Evolutionary conservation across 2,329 filamentous ascomycete species (phyloP).

Genomic region (Botrytis tulipae): DNA sequence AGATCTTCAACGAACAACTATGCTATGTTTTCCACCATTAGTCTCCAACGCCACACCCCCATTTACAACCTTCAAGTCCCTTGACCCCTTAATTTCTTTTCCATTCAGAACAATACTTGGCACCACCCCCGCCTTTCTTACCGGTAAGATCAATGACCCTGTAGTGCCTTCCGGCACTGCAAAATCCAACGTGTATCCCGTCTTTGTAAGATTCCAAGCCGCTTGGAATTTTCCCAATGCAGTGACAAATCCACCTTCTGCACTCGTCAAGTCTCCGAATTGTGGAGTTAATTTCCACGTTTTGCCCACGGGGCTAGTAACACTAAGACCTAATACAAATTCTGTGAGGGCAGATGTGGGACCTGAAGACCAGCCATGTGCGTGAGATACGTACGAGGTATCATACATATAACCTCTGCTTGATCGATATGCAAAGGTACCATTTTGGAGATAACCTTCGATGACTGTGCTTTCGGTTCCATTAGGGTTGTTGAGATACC

Average conservation of each 20-base stretch:
- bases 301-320: slow-evolving; percentile 40
- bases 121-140: neutral
- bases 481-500: slow-evolving; percentile 56
- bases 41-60: slow-evolving; percentile 2
- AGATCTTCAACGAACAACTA: slow-evolving; percentile 11
- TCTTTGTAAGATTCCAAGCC: slow-evolving; percentile 30
- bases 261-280: slow-evolving; percentile 42
- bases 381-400: slow-evolving; percentile 45
- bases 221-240: slow-evolving; percentile 42
- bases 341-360: slow-evolving; percentile 48
- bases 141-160: slow-evolving; percentile 24
- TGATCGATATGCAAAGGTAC: slow-evolving; percentile 55
- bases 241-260: slow-evolving; percentile 44
- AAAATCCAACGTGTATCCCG: slow-evolving; percentile 24
- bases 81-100: neutral
- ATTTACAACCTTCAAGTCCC: neutral
- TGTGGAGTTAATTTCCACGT: slow-evolving; percentile 44
- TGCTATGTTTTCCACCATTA: slow-evolving; percentile 14
- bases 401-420: slow-evolving; percentile 50
- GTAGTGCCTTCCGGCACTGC: slow-evolving; percentile 23
- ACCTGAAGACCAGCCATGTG: slow-evolving; percentile 50
- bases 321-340: slow-evolving; percentile 44
- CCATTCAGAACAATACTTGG: slow-evolving; percentile 26
- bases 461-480: slow-evolving; percentile 57
- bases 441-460: slow-evolving; percentile 56